Evolutionary conservation across 1,284 basidiomycete species (phyloP).

Genomic region (Porogramme epimiltina): DNA sequence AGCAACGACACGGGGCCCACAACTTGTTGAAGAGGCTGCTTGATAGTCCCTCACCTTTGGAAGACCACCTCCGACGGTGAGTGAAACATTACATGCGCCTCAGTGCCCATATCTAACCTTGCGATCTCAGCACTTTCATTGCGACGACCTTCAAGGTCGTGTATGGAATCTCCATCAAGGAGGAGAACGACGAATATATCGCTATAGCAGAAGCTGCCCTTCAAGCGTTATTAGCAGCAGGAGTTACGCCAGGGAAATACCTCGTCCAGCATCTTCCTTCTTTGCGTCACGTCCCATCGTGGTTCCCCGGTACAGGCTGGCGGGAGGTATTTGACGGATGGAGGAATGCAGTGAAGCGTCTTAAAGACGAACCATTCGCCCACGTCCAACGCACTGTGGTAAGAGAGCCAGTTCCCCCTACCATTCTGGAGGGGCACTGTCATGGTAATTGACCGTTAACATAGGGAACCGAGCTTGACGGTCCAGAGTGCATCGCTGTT

Average conservation of each 20-base stretch:
- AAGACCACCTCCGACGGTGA: background rate
- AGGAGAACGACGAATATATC: conserved; percentile 1
- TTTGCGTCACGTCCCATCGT: conserved; percentile 2
- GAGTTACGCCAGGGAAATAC: background rate
- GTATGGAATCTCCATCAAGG: conserved; percentile 1
- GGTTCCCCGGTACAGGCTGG: conserved; percentile 5
- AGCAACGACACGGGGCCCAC: background rate
- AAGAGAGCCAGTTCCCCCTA: background rate
- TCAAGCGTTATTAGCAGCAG: background rate
- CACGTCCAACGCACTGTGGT: conserved; percentile 5
- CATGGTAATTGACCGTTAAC: too few relatives aligned
- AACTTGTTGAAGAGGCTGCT: background rate
- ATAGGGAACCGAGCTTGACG: too few relatives aligned
- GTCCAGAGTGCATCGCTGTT: too few relatives aligned
- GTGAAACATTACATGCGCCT: background rate
- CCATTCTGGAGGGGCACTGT: too few relatives aligned
- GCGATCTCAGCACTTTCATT: conserved; percentile 1
- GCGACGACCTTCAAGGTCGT: conserved; percentile 4
- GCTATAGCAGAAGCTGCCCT: background rate
- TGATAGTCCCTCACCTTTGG: background rate
- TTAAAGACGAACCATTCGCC: conserved; percentile 9
- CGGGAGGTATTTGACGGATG: conserved; percentile 25
- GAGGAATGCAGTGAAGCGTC: conserved; percentile 7
- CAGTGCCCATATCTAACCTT: too few relatives aligned
- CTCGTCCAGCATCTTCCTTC: conserved; percentile 2